Conservation (phyloP, 2,329 filamentous ascomycete genomes). For the Chaetomium sp. region DNA sequence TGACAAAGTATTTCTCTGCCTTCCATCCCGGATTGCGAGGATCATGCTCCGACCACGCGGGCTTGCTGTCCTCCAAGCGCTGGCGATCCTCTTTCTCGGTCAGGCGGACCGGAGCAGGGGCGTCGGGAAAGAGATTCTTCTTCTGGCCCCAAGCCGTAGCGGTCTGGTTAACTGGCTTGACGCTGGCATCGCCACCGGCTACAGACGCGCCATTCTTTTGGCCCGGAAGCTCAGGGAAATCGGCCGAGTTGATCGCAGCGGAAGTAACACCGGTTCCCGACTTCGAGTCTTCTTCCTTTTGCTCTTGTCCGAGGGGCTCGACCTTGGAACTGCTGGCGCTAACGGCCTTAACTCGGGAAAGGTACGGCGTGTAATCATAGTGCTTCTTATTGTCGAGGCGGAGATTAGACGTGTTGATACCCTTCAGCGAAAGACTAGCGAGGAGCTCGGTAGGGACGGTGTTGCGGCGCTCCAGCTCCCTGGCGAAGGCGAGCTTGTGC, state of each 20-base stretch:
- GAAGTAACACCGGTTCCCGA: slow-evolving; percentile 7
- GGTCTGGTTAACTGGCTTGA: not conserved
- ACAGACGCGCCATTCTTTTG: not conserved
- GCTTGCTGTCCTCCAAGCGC: slow-evolving; percentile 6
- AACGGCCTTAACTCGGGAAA: slow-evolving; percentile 1
- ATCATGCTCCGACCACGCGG: slow-evolving; percentile 29
- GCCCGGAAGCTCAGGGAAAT: not conserved
- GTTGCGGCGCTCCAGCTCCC: slow-evolving; percentile 13
- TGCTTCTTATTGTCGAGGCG: not conserved
- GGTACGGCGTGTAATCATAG: slow-evolving; percentile 8
- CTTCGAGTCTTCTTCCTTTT: not conserved
- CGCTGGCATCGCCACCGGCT: not conserved
- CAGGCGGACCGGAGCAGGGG: slow-evolving; percentile 18
- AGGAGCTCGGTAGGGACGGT: not conserved
- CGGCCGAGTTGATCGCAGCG: slow-evolving; percentile 3
- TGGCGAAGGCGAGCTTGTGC: slow-evolving; percentile 17
- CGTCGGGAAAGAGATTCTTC: slow-evolving; percentile 26
- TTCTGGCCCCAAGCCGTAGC: slow-evolving; percentile 22
- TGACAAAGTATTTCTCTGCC: slow-evolving; percentile 39
- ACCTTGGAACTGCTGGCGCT: not conserved
- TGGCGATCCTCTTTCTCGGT: slow-evolving; percentile 17
- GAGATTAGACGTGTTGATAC: not conserved
- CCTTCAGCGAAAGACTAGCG: not conserved
- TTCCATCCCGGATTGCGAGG: slow-evolving; percentile 44
- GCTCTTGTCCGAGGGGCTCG: slow-evolving; percentile 1